phyloP scores from a whole-genome alignment of 441 rosid genomes.

The Geranium incanum region DNA sequence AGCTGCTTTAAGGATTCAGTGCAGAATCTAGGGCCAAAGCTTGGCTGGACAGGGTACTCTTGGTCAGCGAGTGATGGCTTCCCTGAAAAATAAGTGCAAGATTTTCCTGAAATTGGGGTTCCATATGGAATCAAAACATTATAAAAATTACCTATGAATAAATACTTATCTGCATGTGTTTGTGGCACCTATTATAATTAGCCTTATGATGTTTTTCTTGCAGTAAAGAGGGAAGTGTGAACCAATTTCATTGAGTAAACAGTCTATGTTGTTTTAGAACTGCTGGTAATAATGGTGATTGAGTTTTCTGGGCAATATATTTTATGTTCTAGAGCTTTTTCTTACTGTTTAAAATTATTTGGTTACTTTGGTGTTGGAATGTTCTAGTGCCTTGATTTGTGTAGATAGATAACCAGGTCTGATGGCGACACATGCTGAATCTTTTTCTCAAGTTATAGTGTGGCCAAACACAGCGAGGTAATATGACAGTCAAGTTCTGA shows the following conservation, averaged over 20 bases:
- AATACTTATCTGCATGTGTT: conserved; percentile 11
- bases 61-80: conserved; percentile 43
- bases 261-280: not conserved
- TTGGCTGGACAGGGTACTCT: conserved; percentile 32
- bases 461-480: not conserved
- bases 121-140: conserved; percentile 20
- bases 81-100: conserved; percentile 44
- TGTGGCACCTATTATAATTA: not conserved
- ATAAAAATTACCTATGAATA: conserved; percentile 6
- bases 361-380: not conserved
- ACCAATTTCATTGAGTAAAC: conserved; percentile 7
- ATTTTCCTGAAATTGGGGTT: conserved; percentile 46
- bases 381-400: not conserved
- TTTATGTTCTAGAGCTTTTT: not conserved
- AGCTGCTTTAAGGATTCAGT: conserved; percentile 27
- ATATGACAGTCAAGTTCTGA: conserved; percentile 3
- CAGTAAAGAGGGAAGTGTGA: conserved; percentile 10
- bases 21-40: conserved; percentile 35
- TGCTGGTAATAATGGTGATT: conserved; percentile 8
- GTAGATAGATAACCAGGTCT: not conserved
- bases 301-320: conserved; percentile 10
- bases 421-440: conserved; percentile 1
- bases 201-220: not conserved
- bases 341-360: conserved; percentile 6
- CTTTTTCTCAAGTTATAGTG: not conserved